Base-by-base conservation (phyloP, 805 yeast genomes). In the Yamadazyma paraphyllophila region DNA sequence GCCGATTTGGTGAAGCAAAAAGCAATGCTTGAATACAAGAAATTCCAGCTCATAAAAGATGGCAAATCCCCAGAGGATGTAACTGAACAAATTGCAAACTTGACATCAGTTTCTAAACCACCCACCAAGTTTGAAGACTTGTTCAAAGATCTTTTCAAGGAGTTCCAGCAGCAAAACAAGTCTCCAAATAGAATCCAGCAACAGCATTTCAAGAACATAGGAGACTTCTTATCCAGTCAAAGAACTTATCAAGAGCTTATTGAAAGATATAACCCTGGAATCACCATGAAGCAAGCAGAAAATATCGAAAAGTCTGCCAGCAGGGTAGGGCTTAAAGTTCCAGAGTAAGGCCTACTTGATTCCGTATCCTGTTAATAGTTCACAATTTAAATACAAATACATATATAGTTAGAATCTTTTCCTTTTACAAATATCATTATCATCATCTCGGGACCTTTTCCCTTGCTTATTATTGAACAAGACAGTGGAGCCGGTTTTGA, bases 261-360 rank as follows among this genome's bases (percentile, higher is more conserved):
- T 36, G 94, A 86, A 54, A 76, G 96, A 54, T 94, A 92, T 65
- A 88, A 91, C 57, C 92, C 96, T 2, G 94, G 96, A 2, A 71
- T 85, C 49, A 80, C 80, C 20, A 79, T 85, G 81, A 77, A 82
- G 20, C 96, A 87, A 58, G 78, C 77, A 42, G 97, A 92, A 49
- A 82, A 84, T 45, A 83, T 92, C 24, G 74, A 82, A 55, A 79
- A 77, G 60, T 85, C 96, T 1, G 99, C 98, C 6, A 76, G 83
- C 46, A 77, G 83, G 51, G 99, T 92, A n/a, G 99, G 99, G 0
- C 74, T 92, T 40, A 39, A 55, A n/a, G 65, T 71, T 13, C 77
- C 77, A 7, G 40, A 36, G 32, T 44, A 39, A 36, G 15, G 11
- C 12, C 26, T 36, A 29, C 8, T 3, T 4, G 13, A 7, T 7